A percentile compares a stretch with the other conserved stretches of the same genome.
phyloP scores from a whole-genome alignment of 805 yeast genomes.

The Candida parachauliodes region DNA sequence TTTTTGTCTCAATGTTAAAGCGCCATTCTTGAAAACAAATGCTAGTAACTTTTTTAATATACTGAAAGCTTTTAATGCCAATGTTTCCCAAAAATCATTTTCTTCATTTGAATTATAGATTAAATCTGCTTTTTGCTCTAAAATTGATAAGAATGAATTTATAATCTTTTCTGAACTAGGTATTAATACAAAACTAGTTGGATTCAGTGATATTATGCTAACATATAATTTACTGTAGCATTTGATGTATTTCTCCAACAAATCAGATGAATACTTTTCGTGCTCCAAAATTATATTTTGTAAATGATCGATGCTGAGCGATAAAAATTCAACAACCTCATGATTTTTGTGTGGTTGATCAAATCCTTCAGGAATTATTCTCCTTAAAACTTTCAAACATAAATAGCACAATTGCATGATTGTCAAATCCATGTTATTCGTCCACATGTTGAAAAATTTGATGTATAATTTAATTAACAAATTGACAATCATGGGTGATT shows the following conservation, averaged over 20 bases:
- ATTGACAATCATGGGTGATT: slow-evolving; percentile 61
- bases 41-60: slow-evolving; percentile 63
- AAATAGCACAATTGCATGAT: slow-evolving; percentile 74
- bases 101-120: slow-evolving; percentile 60
- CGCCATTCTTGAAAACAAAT: slow-evolving; percentile 62
- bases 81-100: slow-evolving; percentile 67
- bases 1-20: slow-evolving; percentile 59
- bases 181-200: slow-evolving; percentile 67
- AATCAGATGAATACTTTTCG: slow-evolving; percentile 44
- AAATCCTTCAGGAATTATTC: slow-evolving; percentile 73
- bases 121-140: slow-evolving; percentile 61
- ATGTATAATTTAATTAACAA: slow-evolving; percentile 58
- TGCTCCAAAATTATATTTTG: slow-evolving; percentile 52
- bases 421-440: slow-evolving; percentile 44
- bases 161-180: slow-evolving; percentile 61
- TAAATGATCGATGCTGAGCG: slow-evolving; percentile 54
- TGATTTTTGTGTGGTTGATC: slow-evolving; percentile 62
- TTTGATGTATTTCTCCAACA: slow-evolving; percentile 66
- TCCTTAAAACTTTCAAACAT: slow-evolving; percentile 68
- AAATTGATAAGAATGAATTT: slow-evolving; percentile 53
- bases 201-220: slow-evolving; percentile 54
- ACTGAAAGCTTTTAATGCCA: slow-evolving; percentile 63
- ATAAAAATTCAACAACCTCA: slow-evolving; percentile 59
- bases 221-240: slow-evolving; percentile 74
- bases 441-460: slow-evolving; percentile 62